phyloP scores from a whole-genome alignment of 1,284 basidiomycete genomes.

The Ustilago xerochloae region DNA sequence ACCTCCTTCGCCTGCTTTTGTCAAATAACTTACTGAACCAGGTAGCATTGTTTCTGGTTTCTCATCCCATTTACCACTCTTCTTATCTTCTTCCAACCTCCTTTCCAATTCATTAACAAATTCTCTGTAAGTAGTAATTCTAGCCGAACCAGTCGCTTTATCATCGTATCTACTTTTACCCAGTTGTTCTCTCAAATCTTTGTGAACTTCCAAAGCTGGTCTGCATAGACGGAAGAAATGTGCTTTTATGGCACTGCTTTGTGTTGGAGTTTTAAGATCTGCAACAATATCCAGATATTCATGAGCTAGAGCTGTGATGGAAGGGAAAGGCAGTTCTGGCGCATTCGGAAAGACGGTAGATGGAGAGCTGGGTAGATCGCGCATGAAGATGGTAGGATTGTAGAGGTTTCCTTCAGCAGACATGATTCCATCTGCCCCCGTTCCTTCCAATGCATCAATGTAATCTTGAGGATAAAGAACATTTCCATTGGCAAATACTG shows the following conservation, averaged over 20 bases:
- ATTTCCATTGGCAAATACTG: constrained; percentile 98
- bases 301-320: constrained; percentile 77
- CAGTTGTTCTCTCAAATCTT: constrained; percentile 79
- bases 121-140: constrained; percentile 73
- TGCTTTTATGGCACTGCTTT: constrained; percentile 82
- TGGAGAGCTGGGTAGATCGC: constrained; percentile 4
- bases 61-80: constrained; percentile 15
- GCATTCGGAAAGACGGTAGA: constrained; percentile 37
- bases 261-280: constrained; percentile 78
- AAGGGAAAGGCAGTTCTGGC: constrained; percentile 72
- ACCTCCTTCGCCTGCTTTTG: constrained; percentile 58
- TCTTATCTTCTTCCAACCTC: constrained; percentile 74
- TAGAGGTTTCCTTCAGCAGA: constrained; percentile 94
- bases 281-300: constrained; percentile 88
- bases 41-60: constrained; percentile 25
- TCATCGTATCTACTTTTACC: constrained; percentile 70
- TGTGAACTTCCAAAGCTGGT: constrained; percentile 78
- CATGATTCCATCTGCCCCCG: constrained; percentile 92
- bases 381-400: constrained; percentile 83
- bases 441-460: constrained; percentile 79
- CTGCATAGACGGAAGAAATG: constrained; percentile 93
- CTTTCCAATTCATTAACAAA: constrained; percentile 77
- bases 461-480: constrained; percentile 86
- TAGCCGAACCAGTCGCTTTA: constrained; percentile 69
- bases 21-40: constrained; percentile 31